phyloP scores from a whole-genome alignment of 306 rosid species.

The Cucumis cinereus region DNA sequence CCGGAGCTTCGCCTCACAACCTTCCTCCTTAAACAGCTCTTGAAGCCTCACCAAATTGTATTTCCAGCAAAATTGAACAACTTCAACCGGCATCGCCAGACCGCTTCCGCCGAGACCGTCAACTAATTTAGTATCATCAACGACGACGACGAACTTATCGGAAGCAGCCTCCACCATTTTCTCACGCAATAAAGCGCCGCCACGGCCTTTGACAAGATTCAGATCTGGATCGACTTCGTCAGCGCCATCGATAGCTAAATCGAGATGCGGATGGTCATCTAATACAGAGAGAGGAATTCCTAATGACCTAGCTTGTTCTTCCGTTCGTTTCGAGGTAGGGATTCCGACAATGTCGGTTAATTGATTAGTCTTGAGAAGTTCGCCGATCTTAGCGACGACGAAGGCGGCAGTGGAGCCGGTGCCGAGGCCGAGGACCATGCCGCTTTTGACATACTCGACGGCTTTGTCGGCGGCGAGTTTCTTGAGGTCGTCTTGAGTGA shows the following conservation, averaged over 20 bases:
- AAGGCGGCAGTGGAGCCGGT: constrained; percentile 83
- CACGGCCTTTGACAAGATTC: constrained; percentile 76
- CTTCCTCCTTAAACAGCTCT: constrained; percentile 37
- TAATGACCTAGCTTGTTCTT: constrained; percentile 51
- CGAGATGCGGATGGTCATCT: constrained; percentile 49
- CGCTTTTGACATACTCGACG: constrained; percentile 66
- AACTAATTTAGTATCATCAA: constrained; percentile 63
- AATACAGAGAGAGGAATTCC: constrained; percentile 75
- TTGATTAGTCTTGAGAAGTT: constrained; percentile 50
- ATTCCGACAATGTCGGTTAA: constrained; percentile 57
- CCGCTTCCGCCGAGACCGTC: constrained; percentile 55
- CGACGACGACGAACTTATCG: constrained; percentile 54
- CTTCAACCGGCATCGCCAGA: constrained; percentile 77
- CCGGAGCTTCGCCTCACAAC: constrained; percentile 58
- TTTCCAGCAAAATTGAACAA: constrained; percentile 69
- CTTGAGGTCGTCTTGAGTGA: constrained; percentile 77
- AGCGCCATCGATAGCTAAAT: constrained; percentile 78
- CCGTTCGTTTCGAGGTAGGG: constrained; percentile 67
- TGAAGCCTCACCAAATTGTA: constrained; percentile 42
- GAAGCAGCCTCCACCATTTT: constrained; percentile 79
- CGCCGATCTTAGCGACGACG: constrained; percentile 67
- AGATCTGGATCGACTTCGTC: constrained; percentile 73
- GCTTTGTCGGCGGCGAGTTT: constrained; percentile 86
- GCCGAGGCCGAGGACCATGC: constrained; percentile 81
- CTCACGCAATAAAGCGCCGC: constrained; percentile 67